phyloP scores from a whole-genome alignment of 345 rosid genomes.

The Hevea brasiliensis region DNA sequence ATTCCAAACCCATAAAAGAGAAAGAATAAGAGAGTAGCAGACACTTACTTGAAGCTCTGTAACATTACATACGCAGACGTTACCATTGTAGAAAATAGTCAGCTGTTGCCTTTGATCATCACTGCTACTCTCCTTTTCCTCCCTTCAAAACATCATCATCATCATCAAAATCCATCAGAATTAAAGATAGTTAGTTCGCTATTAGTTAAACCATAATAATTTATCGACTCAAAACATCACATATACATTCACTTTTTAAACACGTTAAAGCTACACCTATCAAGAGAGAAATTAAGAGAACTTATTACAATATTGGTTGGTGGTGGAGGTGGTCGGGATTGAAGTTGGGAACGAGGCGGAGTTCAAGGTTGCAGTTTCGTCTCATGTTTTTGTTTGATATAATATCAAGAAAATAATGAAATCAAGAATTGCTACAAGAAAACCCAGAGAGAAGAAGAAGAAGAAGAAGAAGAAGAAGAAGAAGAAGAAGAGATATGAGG shows the following conservation, averaged over 20 bases:
- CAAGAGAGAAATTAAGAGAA: neutral
- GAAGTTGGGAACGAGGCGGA: conserved; percentile 3
- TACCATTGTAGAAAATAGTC: conserved; percentile 19
- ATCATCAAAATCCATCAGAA: neutral
- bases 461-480: too few relatives aligned
- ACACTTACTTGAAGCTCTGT: conserved; percentile 15
- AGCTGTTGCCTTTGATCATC: conserved; percentile 8
- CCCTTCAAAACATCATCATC: neutral
- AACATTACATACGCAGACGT: conserved; percentile 7
- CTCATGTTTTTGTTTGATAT: neutral
- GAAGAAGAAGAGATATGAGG: too few relatives aligned
- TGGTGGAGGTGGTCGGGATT: neutral
- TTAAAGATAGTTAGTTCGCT: too few relatives aligned
- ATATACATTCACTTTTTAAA: too few relatives aligned
- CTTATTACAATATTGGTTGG: neutral
- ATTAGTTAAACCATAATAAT: too few relatives aligned
- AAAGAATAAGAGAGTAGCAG: neutral
- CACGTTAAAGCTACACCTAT: too few relatives aligned
- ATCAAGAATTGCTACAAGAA: neutral
- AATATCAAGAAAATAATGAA: neutral
- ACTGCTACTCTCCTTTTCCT: neutral
- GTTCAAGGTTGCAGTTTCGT: conserved; percentile 16
- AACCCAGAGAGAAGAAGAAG: neutral
- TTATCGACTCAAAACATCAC: too few relatives aligned
- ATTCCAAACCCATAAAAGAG: neutral